Evolutionary conservation across 495 filamentous ascomycete species (phyloP).

Genomic region (Trichoderma asperelloides): DNA sequence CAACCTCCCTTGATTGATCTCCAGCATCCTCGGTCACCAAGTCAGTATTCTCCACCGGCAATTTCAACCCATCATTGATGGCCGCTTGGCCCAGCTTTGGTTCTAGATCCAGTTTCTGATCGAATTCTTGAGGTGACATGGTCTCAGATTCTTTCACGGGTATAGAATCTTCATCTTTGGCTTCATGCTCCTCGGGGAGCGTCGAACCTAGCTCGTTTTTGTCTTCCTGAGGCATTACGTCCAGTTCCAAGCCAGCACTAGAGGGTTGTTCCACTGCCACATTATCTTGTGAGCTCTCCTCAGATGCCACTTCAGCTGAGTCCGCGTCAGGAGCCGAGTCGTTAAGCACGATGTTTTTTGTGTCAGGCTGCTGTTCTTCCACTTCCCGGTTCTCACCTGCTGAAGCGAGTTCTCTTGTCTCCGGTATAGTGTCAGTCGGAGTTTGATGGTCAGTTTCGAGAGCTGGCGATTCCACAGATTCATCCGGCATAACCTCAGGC

Average conservation of each 20-base stretch:
- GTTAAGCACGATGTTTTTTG: neutral
- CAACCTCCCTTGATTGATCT: neutral
- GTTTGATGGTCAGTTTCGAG: neutral
- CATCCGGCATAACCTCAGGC: neutral
- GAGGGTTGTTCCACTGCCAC: neutral
- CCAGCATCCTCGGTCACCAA: neutral
- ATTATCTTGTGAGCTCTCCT: neutral
- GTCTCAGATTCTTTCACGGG: neutral
- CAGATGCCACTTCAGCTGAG: slow-evolving; percentile 8
- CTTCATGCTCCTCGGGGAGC: slow-evolving; percentile 8
- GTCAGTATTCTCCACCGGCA: neutral
- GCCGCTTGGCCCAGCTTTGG: neutral
- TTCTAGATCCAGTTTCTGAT: neutral
- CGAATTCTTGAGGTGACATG: neutral
- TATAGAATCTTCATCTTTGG: neutral
- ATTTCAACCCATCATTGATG: neutral
- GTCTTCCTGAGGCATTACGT: neutral
- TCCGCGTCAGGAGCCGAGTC: neutral
- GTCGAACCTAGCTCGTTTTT: neutral
- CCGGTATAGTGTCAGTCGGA: neutral
- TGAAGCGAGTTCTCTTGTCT: neutral
- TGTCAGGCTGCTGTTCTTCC: neutral
- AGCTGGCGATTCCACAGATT: neutral
- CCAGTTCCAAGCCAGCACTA: neutral
- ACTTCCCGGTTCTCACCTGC: neutral